Conservation (phyloP, 1,139 yeast genomes). For the Maudiozyma humilis region DNA sequence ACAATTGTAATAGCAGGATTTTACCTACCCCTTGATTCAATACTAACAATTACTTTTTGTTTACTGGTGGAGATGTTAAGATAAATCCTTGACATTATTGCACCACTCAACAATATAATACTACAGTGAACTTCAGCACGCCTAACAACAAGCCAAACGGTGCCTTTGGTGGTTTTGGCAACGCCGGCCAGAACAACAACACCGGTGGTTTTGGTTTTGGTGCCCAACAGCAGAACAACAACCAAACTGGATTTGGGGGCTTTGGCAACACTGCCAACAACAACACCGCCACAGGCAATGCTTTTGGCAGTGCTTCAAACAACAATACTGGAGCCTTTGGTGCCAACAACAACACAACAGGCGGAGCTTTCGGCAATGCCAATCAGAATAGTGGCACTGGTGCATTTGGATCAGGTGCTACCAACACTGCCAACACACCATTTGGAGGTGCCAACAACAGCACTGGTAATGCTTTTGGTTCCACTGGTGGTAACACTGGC, state of each 20-base stretch:
- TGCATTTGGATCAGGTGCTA: neutral
- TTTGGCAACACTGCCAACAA: neutral
- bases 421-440: neutral
- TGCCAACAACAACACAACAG: constrained; percentile 4
- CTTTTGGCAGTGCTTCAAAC: neutral
- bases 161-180: constrained; percentile 17
- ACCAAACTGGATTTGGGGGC: constrained; percentile 5
- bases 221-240: neutral
- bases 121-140: constrained; percentile 20
- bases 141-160: constrained; percentile 16
- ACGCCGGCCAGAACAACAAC: constrained; percentile 10
- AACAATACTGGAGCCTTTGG: constrained; percentile 3
- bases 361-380: constrained; percentile 1
- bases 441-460: neutral
- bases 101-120: too few species aligned
- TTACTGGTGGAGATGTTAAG: too few species aligned
- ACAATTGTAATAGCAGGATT: too few species aligned
- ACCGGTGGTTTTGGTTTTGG: constrained; percentile 27
- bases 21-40: too few species aligned
- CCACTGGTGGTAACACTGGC: constrained; percentile 2
- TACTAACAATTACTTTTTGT: too few species aligned
- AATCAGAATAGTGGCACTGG: constrained; percentile 3
- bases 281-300: neutral
- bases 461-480: neutral
- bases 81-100: too few species aligned